These are phyloP conservation scores for Lactarius sp. DNA, from an alignment of 768 basidiomycete species.

Conservation along the genomic window DNA sequence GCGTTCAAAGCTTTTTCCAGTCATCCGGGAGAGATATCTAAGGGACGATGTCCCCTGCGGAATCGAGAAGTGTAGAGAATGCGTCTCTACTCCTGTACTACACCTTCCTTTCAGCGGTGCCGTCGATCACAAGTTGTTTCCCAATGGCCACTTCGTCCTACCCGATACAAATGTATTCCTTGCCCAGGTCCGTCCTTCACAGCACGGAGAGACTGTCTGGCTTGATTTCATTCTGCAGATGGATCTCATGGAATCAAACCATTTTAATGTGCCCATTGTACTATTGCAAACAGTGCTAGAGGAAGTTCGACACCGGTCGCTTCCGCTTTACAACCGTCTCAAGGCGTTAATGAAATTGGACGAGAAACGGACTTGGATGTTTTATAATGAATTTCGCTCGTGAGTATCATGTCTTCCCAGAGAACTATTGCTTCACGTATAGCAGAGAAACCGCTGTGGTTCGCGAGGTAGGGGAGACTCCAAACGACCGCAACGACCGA, in stretches of 20 bases:
- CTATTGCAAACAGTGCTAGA: slow-evolving; percentile 93
- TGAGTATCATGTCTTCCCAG: slow-evolving; percentile 37
- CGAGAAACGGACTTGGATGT: slow-evolving; percentile 78
- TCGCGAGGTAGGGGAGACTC: slow-evolving; percentile 70
- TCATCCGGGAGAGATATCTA: slow-evolving; percentile 90
- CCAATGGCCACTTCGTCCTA: slow-evolving; percentile 73
- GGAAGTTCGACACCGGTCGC: slow-evolving; percentile 90
- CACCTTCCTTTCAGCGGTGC: slow-evolving; percentile 59
- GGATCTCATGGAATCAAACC: slow-evolving; percentile 82
- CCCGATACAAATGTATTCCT: slow-evolving; percentile 96
- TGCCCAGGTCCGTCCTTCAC: slow-evolving; percentile 55
- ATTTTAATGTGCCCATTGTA: slow-evolving; percentile 76
- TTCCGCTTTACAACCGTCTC: slow-evolving; percentile 90
- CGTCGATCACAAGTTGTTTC: slow-evolving; percentile 48
- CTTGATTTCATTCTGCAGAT: slow-evolving; percentile 48
- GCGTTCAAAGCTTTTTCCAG: slow-evolving; percentile 31
- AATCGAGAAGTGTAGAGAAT: slow-evolving; percentile 62
- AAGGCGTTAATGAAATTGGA: slow-evolving; percentile 81
- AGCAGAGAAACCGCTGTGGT: slow-evolving; percentile 74
- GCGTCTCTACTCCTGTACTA: slow-evolving; percentile 40
- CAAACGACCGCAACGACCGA: slow-evolving; percentile 94
- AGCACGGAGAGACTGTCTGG: background rate
- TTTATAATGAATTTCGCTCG: slow-evolving; percentile 85
- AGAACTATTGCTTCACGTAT: background rate
- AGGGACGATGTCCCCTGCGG: slow-evolving; percentile 90